phyloP scores from a whole-genome alignment of 2,329 filamentous ascomycete genomes.

The Ascochyta viciae-villosae region DNA sequence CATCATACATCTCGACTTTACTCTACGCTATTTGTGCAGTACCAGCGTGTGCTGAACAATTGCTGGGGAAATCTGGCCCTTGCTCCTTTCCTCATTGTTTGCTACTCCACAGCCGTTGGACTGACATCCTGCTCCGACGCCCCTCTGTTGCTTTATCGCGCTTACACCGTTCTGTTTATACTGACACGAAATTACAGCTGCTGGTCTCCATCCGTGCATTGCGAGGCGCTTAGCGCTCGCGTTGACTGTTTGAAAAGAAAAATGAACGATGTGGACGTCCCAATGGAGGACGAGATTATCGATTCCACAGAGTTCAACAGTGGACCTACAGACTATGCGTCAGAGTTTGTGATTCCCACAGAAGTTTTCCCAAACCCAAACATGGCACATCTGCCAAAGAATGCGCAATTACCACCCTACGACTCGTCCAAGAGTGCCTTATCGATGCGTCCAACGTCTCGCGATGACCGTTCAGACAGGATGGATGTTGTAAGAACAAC shows the following conservation, averaged over 20 bases:
- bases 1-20: not conserved
- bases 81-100: not conserved
- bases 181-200: slow-evolving; percentile 13
- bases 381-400: slow-evolving; percentile 24
- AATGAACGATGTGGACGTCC: slow-evolving; percentile 40
- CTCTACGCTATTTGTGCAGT: not conserved
- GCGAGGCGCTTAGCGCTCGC: slow-evolving; percentile 28
- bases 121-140: not conserved
- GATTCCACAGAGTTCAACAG: slow-evolving; percentile 46
- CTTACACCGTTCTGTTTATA: not conserved
- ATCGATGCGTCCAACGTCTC: slow-evolving; percentile 11
- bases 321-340: slow-evolving; percentile 19
- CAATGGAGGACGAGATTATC: slow-evolving; percentile 42
- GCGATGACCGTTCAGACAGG: slow-evolving; percentile 27
- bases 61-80: not conserved
- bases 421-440: slow-evolving; percentile 24
- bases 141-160: not conserved
- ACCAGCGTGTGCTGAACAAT: not conserved
- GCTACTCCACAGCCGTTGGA: not conserved
- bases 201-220: slow-evolving; percentile 18
- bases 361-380: slow-evolving; percentile 32
- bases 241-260: slow-evolving; percentile 12
- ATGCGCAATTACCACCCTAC: slow-evolving; percentile 39
- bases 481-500: slow-evolving; percentile 31
- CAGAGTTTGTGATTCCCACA: slow-evolving; percentile 39